These are phyloP conservation scores for Achaetomium macrosporum DNA, from an alignment of 2,329 filamentous ascomycete genomes.

Conservation along the genomic window DNA sequence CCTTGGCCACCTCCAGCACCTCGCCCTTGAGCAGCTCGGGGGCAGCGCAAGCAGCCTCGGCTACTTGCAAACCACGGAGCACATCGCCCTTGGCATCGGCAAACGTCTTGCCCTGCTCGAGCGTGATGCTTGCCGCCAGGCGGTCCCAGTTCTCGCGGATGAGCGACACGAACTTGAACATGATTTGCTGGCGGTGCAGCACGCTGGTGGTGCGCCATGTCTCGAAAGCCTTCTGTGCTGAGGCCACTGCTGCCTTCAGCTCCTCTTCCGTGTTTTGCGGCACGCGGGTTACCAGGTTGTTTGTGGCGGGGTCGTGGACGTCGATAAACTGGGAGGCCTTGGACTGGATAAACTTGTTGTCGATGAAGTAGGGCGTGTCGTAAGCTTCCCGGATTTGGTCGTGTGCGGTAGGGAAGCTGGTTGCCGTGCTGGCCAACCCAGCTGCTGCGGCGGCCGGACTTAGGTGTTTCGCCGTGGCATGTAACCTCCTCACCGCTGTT, in stretches of 20 bases:
- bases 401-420: slow-evolving; percentile 64
- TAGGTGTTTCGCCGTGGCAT: slow-evolving; percentile 52
- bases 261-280: slow-evolving; percentile 76
- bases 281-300: slow-evolving; percentile 77
- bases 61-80: slow-evolving; percentile 74
- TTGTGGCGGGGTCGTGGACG: slow-evolving; percentile 75
- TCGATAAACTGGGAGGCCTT: slow-evolving; percentile 68
- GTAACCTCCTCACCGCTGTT: slow-evolving; percentile 47
- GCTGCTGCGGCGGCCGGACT: slow-evolving; percentile 43
- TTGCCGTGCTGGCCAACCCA: slow-evolving; percentile 47
- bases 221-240: slow-evolving; percentile 69
- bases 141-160: slow-evolving; percentile 83
- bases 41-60: slow-evolving; percentile 74
- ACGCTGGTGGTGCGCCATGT: slow-evolving; percentile 68
- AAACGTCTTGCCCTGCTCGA: slow-evolving; percentile 86
- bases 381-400: slow-evolving; percentile 60
- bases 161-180: slow-evolving; percentile 78
- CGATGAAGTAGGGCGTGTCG: slow-evolving; percentile 74
- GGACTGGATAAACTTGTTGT: slow-evolving; percentile 71
- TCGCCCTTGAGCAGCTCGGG: slow-evolving; percentile 79
- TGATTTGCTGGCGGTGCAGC: slow-evolving; percentile 71
- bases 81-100: slow-evolving; percentile 79
- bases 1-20: slow-evolving; percentile 77
- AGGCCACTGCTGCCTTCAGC: slow-evolving; percentile 67
- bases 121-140: slow-evolving; percentile 74